Base-by-base conservation (phyloP, 2,329 filamentous ascomycete species). In the Fonsecaea multimorphosa region DNA sequence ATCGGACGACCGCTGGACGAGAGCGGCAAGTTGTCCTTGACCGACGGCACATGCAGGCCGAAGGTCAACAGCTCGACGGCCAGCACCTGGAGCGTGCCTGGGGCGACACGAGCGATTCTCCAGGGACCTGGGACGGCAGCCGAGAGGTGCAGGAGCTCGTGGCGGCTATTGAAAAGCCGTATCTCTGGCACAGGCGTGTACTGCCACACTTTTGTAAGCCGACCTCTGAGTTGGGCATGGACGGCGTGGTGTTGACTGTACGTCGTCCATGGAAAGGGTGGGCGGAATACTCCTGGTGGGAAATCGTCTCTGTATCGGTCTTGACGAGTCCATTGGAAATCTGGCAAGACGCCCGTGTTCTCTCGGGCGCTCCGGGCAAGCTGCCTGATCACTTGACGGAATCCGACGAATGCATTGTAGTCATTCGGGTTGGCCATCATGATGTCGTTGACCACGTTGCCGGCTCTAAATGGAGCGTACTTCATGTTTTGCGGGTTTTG, bases 221-320 rank as follows among this genome's bases (percentile, higher is more conserved):
- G 54, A 12, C 9, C 14, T 38, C 9, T 38, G 19, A 38, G 32
- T 8, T 14, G 8, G n/a, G 34, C 2, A n/a, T 24, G 22, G 12
- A 9, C 14, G 32, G 34, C 32, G 3, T 40, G 34, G 14, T 57
- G 54, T 12, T 36, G 12, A 22, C 40, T 57, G 34, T 57, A 57
- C 12, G 8, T 36, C 54, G n/a, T 36, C 54, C 54, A 57, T 8
- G 54, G 32, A 32, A 36, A 24, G 31, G n/a, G 5, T 2, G 31
- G 9, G n/a, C 24, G 3, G 9, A 16, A 22, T 0, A 36, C n/a
- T 8, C 54, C 34, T 7, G 54, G 54, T 3, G 54, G 16, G 19
- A 57, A 16, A 32, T 57, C 34, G 34, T 57, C 54, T 57, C 54
- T 32, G 34, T 57, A 57, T 11, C 54, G 54, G 54, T 57, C 32